Base-by-base conservation (phyloP, 306 rosid species). In the Citrullus mucosospermus region DNA sequence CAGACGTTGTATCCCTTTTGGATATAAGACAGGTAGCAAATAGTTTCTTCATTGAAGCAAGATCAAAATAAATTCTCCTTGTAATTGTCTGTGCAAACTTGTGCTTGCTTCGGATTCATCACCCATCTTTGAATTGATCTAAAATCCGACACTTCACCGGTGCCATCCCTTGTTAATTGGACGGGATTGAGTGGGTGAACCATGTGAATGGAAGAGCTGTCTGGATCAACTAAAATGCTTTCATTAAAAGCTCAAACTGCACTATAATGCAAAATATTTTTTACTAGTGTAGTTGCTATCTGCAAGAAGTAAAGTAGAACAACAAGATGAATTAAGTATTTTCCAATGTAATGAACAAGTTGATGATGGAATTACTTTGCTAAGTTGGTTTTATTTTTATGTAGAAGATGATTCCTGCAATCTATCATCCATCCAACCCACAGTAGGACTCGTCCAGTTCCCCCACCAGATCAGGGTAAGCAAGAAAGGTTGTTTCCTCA, bases 391-490 rank as follows among this genome's bases (percentile, higher is more conserved):
- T 62, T 38, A n/a, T 73, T 79, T 62, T 61, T 78, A 43, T 82
- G 86, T 80, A 94, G 97, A 90, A 90, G 82, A 85, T 84, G 90
- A 76, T 86, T 2, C 8, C 6, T 36, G 39, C 39, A 66, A 89
- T 96, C 84, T 92, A 92, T 87, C 91, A 89, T 80, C 91, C 91
- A 89, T 80, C 91, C 96, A 50, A 94, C 97, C 65, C 96, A 94
- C 85, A 82, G 36, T 87, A 81, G 87, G 82, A 86, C 95, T 12
- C 85, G 28, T 25, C 28, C 28, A 25, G 28, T 87, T 88, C 96
- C 96, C 7, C 95, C 97, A 34, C 89, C 97, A 46, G 93, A 94
- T 89, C 97, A 94, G 88, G 97, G 97, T 92, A 88, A 60, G 53
- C 32, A 56, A 60, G 39, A 57, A 14, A 53, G 72, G 9, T 63